Conservation (phyloP, 2,329 filamentous ascomycete species). For the Aureobasidium sp. region DNA sequence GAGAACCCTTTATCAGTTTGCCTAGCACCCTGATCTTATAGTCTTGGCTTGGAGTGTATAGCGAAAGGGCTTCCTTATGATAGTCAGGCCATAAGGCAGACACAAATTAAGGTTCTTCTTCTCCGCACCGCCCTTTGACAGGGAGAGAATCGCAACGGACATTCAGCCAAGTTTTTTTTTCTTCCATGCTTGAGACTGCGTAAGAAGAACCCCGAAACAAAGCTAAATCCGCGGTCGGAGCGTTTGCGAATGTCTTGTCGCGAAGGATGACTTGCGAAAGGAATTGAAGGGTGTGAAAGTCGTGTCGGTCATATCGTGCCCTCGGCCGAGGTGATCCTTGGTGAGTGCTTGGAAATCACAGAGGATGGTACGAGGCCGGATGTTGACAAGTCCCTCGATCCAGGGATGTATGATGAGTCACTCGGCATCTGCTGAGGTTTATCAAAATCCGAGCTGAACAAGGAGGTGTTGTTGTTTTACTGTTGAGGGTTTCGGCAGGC, state of each 20-base stretch:
- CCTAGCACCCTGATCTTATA: background rate
- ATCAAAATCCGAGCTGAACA: slow-evolving; percentile 7
- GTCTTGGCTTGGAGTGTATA: background rate
- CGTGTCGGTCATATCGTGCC: background rate
- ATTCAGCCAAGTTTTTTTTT: background rate
- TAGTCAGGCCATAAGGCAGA: background rate
- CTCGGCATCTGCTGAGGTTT: background rate
- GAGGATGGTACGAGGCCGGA: background rate
- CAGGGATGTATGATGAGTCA: background rate
- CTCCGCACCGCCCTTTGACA: background rate
- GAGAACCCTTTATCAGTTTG: background rate
- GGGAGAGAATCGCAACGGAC: no score
- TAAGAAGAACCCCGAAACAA: no score
- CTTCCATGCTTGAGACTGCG: background rate
- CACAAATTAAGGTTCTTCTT: background rate
- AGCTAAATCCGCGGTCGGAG: no score
- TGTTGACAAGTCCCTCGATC: background rate
- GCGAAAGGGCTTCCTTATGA: background rate
- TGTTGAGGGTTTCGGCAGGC: slow-evolving; percentile 4
- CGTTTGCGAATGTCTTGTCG: background rate
- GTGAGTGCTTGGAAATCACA: background rate
- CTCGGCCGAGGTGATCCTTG: background rate
- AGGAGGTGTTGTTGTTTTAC: slow-evolving; percentile 1
- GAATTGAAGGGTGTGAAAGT: background rate
- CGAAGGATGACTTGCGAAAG: background rate